Evolutionary conservation across 2,329 filamentous ascomycete genomes (phyloP).

Genomic region (Botrytis cinerea): DNA sequence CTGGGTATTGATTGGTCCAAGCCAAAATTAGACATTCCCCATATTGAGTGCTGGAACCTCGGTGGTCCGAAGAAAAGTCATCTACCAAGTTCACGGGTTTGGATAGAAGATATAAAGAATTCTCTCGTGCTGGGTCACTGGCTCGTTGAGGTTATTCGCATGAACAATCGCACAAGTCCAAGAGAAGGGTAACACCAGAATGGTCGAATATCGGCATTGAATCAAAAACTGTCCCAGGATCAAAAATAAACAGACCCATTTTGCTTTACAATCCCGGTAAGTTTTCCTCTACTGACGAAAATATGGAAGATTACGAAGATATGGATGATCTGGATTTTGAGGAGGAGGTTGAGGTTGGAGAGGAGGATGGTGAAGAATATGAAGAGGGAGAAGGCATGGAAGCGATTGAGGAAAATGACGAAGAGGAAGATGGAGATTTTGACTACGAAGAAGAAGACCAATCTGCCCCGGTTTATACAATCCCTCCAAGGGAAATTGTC

Average conservation of each 20-base stretch:
- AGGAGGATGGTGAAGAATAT: neutral
- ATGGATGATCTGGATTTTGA: constrained; percentile 7
- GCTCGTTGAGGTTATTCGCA: constrained; percentile 7
- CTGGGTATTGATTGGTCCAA: constrained; percentile 11
- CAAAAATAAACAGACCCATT: neutral
- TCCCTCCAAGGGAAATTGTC: constrained; percentile 56
- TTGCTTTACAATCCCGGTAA: constrained; percentile 6
- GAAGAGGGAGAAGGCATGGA: neutral
- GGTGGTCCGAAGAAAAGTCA: neutral
- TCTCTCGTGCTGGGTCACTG: neutral
- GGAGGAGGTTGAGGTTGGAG: constrained; percentile 4
- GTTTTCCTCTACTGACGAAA: neutral
- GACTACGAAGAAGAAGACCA: constrained; percentile 19
- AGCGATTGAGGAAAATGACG: constrained; percentile 10
- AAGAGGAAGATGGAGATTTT: constrained; percentile 8
- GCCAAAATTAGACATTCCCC: neutral
- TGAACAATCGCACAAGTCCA: neutral
- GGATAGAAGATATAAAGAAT: neutral
- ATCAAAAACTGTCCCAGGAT: neutral
- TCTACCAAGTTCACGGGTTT: neutral
- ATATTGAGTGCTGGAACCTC: neutral
- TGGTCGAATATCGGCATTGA: constrained; percentile 1
- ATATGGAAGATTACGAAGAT: constrained; percentile 19
- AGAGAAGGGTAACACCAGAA: neutral
- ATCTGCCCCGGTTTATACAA: constrained; percentile 49